These are phyloP conservation scores for Rosa rugosa DNA, from an alignment of 306 rosid genomes.

Conservation along the genomic window DNA sequence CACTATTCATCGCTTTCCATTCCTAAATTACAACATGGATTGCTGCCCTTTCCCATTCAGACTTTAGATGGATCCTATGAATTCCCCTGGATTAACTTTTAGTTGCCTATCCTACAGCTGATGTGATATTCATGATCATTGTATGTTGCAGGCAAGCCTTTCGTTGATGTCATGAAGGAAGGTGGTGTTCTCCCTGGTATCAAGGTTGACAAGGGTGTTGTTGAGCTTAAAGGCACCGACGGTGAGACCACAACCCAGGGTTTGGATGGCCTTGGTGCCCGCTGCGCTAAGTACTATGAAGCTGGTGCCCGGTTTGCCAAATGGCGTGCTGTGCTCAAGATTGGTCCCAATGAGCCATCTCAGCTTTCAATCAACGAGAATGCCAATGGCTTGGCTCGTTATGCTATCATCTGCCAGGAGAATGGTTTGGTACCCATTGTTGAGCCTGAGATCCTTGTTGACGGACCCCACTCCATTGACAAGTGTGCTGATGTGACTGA, in stretches of 20 bases:
- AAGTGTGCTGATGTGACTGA: conserved; percentile 66
- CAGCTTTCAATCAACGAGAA: conserved; percentile 64
- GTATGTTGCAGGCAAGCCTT: conserved; percentile 56
- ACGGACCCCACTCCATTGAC: conserved; percentile 66
- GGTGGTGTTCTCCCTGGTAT: conserved; percentile 75
- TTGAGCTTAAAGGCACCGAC: conserved; percentile 61
- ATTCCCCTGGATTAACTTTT: neutral
- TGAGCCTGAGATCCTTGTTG: conserved; percentile 82
- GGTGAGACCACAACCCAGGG: conserved; percentile 88
- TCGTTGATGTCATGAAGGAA: conserved; percentile 61
- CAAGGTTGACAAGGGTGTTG: conserved; percentile 77
- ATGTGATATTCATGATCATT: neutral
- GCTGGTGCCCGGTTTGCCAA: conserved; percentile 84
- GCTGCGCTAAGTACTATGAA: conserved; percentile 69
- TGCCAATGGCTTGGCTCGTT: conserved; percentile 75
- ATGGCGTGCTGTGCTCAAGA: conserved; percentile 86
- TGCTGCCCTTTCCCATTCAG: neutral
- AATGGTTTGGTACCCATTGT: conserved; percentile 79
- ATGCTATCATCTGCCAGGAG: conserved; percentile 76
- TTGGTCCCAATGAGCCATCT: conserved; percentile 72
- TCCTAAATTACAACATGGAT: neutral
- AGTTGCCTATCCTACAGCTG: neutral
- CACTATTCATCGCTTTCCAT: no score
- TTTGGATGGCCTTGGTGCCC: conserved; percentile 61
- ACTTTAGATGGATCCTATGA: neutral